Conservation (phyloP, 2,329 filamentous ascomycete species). For the Emergomyces pasteurianus region DNA sequence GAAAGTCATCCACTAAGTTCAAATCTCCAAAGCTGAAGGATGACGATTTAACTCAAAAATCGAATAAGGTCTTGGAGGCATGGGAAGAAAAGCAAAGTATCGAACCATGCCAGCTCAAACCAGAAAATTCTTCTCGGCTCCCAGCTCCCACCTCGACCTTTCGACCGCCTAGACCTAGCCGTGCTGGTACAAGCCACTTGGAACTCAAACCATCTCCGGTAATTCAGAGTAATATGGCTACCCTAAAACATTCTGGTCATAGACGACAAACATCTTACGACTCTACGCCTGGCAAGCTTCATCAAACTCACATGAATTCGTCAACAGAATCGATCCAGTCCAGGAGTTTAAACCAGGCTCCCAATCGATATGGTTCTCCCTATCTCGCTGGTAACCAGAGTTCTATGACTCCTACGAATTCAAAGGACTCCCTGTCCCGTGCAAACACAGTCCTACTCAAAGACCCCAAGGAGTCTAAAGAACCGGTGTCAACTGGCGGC, state of each 20-base stretch:
- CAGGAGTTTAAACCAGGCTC: slow-evolving; percentile 20
- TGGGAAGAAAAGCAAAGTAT: slow-evolving; percentile 21
- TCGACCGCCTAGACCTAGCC: slow-evolving; percentile 52
- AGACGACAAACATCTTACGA: slow-evolving; percentile 39
- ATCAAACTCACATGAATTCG: slow-evolving; percentile 20
- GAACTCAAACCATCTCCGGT: slow-evolving; percentile 43
- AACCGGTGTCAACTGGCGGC: slow-evolving; percentile 25
- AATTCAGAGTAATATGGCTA: slow-evolving; percentile 44
- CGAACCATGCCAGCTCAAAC: slow-evolving; percentile 14
- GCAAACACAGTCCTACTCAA: background rate
- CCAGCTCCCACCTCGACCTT: slow-evolving; percentile 20
- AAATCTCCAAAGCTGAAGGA: slow-evolving; percentile 25
- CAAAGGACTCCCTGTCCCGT: background rate
- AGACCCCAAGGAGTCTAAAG: slow-evolving; percentile 20
- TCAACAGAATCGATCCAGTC: slow-evolving; percentile 30
- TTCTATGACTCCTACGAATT: slow-evolving; percentile 6
- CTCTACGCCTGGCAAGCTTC: slow-evolving; percentile 17
- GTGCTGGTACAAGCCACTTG: slow-evolving; percentile 55
- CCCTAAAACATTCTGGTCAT: slow-evolving; percentile 37
- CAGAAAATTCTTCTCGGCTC: slow-evolving; percentile 17
- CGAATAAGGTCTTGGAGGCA: slow-evolving; percentile 18
- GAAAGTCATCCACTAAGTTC: slow-evolving; percentile 50
- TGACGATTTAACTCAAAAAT: background rate
- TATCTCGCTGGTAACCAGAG: slow-evolving; percentile 15
- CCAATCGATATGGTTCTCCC: slow-evolving; percentile 9